Percentiles rank a stretch among this genome's conserved stretches.
Evolutionary conservation across 2,329 filamentous ascomycete species (phyloP).

Genomic region (Fusarium sp.): DNA sequence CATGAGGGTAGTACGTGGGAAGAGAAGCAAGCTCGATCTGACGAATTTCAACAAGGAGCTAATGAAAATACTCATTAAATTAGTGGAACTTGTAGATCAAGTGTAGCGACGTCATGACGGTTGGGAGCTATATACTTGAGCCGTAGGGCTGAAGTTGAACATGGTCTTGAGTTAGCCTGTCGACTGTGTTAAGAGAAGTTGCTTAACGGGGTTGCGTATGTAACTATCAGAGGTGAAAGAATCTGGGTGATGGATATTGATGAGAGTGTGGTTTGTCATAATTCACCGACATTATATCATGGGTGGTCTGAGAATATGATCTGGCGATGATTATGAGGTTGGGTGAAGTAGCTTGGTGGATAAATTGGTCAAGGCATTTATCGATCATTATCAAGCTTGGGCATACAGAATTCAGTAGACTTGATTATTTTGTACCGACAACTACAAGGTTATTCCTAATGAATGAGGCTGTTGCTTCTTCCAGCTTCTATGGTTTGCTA

Average conservation of each 20-base stretch:
- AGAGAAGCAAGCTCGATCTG: neutral
- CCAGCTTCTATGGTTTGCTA: slow-evolving; percentile 19
- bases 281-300: slow-evolving; percentile 20
- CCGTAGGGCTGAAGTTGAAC: slow-evolving; percentile 11
- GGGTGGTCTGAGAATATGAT: slow-evolving; percentile 13
- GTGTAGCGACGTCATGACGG: neutral
- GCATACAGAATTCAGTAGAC: neutral
- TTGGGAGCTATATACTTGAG: neutral
- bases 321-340: slow-evolving; percentile 15
- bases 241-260: neutral
- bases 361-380: neutral
- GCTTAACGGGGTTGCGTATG: neutral
- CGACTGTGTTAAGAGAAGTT: neutral
- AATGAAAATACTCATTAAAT: neutral
- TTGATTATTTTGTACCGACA: neutral
- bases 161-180: neutral
- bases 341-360: slow-evolving; percentile 1
- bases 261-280: slow-evolving; percentile 1
- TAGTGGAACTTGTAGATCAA: neutral
- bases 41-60: neutral
- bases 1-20: too few relatives aligned
- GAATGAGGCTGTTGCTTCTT: slow-evolving; percentile 5
- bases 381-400: neutral
- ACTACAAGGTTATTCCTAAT: too few relatives aligned
- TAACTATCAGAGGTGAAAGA: neutral